Base-by-base conservation (phyloP, 495 filamentous ascomycete genomes). In the Aspergillus bridgeri region DNA sequence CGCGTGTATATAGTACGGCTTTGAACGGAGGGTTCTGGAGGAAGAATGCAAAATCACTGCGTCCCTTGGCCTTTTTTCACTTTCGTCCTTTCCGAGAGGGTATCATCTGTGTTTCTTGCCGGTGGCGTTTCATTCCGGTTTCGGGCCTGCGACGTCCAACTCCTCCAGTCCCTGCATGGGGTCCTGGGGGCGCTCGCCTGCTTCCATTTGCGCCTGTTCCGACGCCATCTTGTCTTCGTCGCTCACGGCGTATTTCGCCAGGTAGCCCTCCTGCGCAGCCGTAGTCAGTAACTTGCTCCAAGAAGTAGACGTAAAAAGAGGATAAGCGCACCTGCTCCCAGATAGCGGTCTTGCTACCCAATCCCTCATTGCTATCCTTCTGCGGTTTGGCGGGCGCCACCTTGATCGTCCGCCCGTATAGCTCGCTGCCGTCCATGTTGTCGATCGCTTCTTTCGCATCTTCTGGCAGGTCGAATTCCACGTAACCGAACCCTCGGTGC, bases 351-450 rank as follows among this genome's bases (percentile, higher is more conserved):
- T 91, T 95, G 75, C 88, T 91, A 27, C 93, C 92, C 11, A 99
- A 68, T 15, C 91, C 89, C 65, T 93, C 89, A 53, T 88, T 89
- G 49, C 81, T 82, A 51, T 93, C 91, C 80, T 96, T 96, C 60
- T 92, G 91, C 23, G 92, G 86, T 73, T 96, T 99, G 24, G 95
- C 94, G 38, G 86, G 81, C 15, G 90, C 90, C 18, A 98, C 94
- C 70, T 89, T 96, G 71, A 99, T 87, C 3, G 94, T 89, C 27
- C 89, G 81, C 2, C 93, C 95, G 68, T 90, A 97, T n/a, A 99
- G 80, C 77, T 96, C 92, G 58, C 91, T 87, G 66, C 95, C 91
- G 65, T 99, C 90, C 95, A 98, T 97, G 72, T 99, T 99, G 79
- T 98, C 91, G 67, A 99, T 96, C 42, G 94, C 94, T 72, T 97